These are phyloP conservation scores for Sporothrix phasma DNA, from an alignment of 2,329 filamentous ascomycete species.

Conservation along the genomic window DNA sequence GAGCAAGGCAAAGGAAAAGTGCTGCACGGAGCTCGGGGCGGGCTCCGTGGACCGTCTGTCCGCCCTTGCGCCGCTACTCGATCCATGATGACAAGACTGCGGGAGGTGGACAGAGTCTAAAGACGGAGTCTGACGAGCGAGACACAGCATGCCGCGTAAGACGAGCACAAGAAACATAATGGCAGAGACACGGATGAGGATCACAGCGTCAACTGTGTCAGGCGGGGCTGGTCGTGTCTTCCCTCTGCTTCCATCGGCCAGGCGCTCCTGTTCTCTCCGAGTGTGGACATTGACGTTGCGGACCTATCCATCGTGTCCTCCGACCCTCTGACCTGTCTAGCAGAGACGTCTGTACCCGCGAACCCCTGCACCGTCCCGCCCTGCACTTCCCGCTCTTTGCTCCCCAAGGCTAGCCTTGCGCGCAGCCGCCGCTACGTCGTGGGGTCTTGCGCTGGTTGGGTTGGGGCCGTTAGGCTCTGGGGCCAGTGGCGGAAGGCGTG, in stretches of 20 bases:
- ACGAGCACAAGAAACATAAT: not conserved
- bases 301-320: not conserved
- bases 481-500: no score
- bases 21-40: not conserved
- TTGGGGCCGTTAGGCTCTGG: not conserved
- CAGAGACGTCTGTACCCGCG: no score
- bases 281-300: not conserved
- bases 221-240: not conserved
- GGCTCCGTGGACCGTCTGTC: not conserved
- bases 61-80: not conserved
- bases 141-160: not conserved
- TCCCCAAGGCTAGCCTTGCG: constrained; percentile 7
- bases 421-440: constrained; percentile 3
- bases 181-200: not conserved
- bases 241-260: not conserved
- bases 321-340: not conserved
- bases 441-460: not conserved
- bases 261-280: not conserved
- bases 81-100: not conserved
- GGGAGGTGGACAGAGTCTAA: not conserved
- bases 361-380: not conserved
- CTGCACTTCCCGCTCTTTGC: not conserved
- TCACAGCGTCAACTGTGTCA: not conserved
- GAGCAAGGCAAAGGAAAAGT: not conserved
- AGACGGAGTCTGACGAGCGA: no score